Evolutionary conservation across 441 rosid genomes (phyloP).

Genomic region (Melastoma candidum): DNA sequence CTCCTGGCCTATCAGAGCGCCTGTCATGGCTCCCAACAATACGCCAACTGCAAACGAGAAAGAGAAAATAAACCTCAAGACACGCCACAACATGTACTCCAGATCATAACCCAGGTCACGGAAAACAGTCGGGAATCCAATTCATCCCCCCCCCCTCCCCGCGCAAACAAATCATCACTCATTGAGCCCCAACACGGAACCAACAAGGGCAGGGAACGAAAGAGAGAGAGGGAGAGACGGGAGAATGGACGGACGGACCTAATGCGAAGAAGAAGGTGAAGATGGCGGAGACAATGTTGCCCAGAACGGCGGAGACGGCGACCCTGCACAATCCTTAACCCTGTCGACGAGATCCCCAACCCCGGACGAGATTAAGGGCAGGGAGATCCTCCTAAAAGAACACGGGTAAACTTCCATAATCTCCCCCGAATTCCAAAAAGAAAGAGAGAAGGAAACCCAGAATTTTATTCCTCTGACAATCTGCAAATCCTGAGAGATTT

Average conservation of each 20-base stretch:
- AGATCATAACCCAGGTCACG: conserved; percentile 1
- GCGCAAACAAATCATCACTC: too few relatives aligned
- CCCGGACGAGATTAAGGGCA: conserved; percentile 26
- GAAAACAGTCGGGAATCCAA: too few relatives aligned
- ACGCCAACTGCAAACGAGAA: conserved; percentile 61
- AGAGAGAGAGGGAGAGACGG: background rate
- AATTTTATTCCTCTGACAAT: too few relatives aligned
- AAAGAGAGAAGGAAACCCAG: background rate
- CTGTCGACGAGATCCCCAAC: conserved; percentile 47
- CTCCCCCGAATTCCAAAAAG: background rate
- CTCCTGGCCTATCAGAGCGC: conserved; percentile 97
- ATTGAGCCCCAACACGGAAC: background rate
- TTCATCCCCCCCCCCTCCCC: background rate
- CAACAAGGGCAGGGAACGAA: background rate
- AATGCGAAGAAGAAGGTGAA: conserved; percentile 92
- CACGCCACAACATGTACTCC: background rate
- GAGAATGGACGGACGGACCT: conserved; percentile 35
- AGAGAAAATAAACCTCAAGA: too few relatives aligned
- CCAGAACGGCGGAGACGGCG: conserved; percentile 67
- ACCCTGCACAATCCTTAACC: conserved; percentile 48
- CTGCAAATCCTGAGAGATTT: too few relatives aligned
- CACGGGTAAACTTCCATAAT: conserved; percentile 35
- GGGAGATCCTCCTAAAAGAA: conserved; percentile 38
- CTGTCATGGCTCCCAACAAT: conserved; percentile 89
- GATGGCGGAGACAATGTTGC: conserved; percentile 88